phyloP scores from a whole-genome alignment of 768 basidiomycete species.

The Phaeotremella fagi region DNA sequence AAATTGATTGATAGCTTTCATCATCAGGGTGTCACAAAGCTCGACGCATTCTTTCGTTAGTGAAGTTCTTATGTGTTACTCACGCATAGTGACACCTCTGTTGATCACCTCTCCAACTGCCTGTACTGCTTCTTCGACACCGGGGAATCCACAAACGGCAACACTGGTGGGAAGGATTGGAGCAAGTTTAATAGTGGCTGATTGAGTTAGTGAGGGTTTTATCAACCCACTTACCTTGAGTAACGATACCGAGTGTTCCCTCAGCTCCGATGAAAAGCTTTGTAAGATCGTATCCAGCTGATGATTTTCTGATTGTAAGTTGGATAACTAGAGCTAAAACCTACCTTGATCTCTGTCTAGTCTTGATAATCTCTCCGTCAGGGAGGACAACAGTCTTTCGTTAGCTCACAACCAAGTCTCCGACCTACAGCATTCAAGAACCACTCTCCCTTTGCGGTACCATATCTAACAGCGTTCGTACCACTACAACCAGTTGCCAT shows the following conservation, averaged over 20 bases:
- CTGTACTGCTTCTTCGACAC: constrained; percentile 67
- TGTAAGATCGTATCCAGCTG: constrained; percentile 78
- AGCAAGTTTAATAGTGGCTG: constrained; percentile 70
- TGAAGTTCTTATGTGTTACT: background rate
- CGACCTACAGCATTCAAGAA: constrained; percentile 66
- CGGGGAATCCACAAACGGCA: constrained; percentile 78
- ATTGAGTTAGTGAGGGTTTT: background rate
- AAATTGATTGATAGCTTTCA: constrained; percentile 65
- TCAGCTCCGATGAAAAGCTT: constrained; percentile 86
- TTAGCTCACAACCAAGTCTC: background rate
- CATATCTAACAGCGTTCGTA: constrained; percentile 66
- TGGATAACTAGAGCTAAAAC: background rate
- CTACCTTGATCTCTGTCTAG: constrained; percentile 52
- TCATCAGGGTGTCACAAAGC: constrained; percentile 69
- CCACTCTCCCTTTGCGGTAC: constrained; percentile 81
- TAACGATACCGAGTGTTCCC: constrained; percentile 79
- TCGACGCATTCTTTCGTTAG: constrained; percentile 73
- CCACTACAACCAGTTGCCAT: constrained; percentile 75
- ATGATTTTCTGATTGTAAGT: constrained; percentile 56
- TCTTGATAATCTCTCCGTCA: constrained; percentile 82
- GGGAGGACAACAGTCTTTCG: constrained; percentile 80
- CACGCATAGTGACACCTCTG: constrained; percentile 22
- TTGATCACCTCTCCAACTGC: constrained; percentile 55
- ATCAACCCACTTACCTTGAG: constrained; percentile 53
- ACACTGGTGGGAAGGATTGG: constrained; percentile 75